Percentiles rank a stretch among this genome's conserved stretches.
These are phyloP conservation scores for Starmerella tilneyi DNA, from an alignment of 805 yeast species.

Conservation along the genomic window DNA sequence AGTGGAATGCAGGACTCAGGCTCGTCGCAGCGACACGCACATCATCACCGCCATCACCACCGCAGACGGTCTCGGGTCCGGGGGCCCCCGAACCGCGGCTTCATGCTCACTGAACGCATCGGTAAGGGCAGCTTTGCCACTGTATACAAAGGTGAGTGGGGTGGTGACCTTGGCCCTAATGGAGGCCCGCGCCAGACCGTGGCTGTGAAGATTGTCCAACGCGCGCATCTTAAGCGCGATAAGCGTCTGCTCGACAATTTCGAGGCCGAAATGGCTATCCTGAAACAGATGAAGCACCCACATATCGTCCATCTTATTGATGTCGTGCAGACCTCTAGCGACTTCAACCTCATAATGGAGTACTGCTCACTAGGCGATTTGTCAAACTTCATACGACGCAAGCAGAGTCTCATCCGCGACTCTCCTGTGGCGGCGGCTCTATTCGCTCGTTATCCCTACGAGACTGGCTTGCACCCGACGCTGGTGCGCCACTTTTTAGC, in stretches of 20 bases:
- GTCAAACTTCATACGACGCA: constrained; percentile 70
- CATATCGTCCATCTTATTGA: constrained; percentile 84
- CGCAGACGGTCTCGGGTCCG: neutral
- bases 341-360: constrained; percentile 89
- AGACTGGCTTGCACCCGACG: constrained; percentile 68
- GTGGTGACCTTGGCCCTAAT: constrained; percentile 12
- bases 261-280: constrained; percentile 82
- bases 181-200: constrained; percentile 38
- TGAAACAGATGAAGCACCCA: constrained; percentile 81
- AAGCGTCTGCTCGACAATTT: constrained; percentile 81
- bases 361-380: constrained; percentile 93
- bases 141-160: constrained; percentile 68
- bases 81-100: constrained; percentile 15
- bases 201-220: constrained; percentile 80
- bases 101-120: constrained; percentile 54
- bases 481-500: constrained; percentile 75
- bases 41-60: constrained; percentile 4
- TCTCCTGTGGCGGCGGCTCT: constrained; percentile 73
- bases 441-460: constrained; percentile 65
- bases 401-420: constrained; percentile 57
- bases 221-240: constrained; percentile 55
- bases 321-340: constrained; percentile 60
- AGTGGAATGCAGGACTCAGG: too few species aligned
- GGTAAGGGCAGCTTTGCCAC: constrained; percentile 95
- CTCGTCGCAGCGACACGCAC: neutral